phyloP scores from a whole-genome alignment of 2,329 filamentous ascomycete species.

The Tolypocladium ovalisporum region DNA sequence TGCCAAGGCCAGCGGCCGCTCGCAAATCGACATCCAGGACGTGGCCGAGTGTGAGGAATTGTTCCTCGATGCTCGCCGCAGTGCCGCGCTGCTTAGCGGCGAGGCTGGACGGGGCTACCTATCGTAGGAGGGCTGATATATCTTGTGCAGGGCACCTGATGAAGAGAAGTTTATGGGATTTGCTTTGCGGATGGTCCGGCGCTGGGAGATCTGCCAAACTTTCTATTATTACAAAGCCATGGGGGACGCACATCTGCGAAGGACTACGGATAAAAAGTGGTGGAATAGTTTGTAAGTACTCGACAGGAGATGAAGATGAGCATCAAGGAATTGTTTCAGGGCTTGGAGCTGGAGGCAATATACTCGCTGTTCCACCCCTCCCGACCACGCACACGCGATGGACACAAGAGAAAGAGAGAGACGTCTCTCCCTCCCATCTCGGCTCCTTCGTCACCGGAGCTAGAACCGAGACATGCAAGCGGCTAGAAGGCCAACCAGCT shows the following conservation, averaged over 20 bases:
- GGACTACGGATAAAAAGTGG: background rate
- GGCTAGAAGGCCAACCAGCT: constrained; percentile 3
- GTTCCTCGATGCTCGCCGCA: constrained; percentile 73
- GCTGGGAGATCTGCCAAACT: constrained; percentile 1
- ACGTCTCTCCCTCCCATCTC: background rate
- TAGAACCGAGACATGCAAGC: constrained; percentile 8
- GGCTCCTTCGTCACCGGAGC: constrained; percentile 1
- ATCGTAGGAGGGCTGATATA: constrained; percentile 25
- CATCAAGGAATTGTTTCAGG: background rate
- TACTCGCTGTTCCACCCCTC: background rate
- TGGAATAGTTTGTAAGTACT: background rate
- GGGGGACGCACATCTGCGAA: background rate
- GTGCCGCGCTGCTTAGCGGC: constrained; percentile 56
- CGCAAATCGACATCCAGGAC: constrained; percentile 66
- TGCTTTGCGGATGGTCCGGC: constrained; percentile 1
- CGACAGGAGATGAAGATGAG: background rate
- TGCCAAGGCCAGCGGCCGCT: constrained; percentile 70
- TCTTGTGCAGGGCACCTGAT: background rate
- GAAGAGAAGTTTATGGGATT: background rate
- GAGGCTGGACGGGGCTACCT: constrained; percentile 57
- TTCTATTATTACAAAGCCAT: background rate
- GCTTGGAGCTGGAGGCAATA: background rate
- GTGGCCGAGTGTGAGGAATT: constrained; percentile 73
- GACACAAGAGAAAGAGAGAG: background rate
- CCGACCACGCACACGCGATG: background rate